Conservation (phyloP, 2,329 filamentous ascomycete species). For the Penicillium sp. region DNA sequence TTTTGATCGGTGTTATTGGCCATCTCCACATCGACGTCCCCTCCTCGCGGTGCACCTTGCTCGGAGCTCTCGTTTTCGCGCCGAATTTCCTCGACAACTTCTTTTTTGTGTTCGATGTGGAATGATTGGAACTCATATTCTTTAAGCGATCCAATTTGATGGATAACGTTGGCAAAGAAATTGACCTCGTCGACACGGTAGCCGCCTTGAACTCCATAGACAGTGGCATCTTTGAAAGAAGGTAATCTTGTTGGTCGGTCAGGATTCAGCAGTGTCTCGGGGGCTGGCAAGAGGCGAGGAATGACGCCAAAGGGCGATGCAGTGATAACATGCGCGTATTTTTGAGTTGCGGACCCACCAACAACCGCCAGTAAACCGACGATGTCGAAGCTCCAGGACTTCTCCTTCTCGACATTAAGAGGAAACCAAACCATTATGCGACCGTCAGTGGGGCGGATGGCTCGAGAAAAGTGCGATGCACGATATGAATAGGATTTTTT, state of each 20-base stretch:
- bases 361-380: neutral
- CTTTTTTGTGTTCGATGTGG: neutral
- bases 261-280: neutral
- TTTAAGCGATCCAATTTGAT: neutral
- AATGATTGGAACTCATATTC: neutral
- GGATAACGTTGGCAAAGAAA: neutral
- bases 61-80: too few relatives aligned
- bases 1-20: too few relatives aligned
- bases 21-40: too few relatives aligned
- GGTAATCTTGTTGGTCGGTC: neutral
- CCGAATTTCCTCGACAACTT: too few relatives aligned
- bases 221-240: neutral
- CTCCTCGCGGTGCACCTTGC: too few relatives aligned
- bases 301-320: neutral
- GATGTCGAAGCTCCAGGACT: neutral
- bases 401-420: neutral
- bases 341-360: neutral
- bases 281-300: neutral
- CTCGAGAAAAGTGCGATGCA: too few relatives aligned
- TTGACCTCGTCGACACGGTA: neutral
- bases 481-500: too few relatives aligned
- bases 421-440: neutral
- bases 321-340: neutral
- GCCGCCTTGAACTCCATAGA: neutral
- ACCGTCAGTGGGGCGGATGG: too few relatives aligned